Evolutionary conservation across 1,284 basidiomycete genomes (phyloP), one percentile per base, ranked within the genome.

Genomic region (Rhodotorula sp.): DNA sequence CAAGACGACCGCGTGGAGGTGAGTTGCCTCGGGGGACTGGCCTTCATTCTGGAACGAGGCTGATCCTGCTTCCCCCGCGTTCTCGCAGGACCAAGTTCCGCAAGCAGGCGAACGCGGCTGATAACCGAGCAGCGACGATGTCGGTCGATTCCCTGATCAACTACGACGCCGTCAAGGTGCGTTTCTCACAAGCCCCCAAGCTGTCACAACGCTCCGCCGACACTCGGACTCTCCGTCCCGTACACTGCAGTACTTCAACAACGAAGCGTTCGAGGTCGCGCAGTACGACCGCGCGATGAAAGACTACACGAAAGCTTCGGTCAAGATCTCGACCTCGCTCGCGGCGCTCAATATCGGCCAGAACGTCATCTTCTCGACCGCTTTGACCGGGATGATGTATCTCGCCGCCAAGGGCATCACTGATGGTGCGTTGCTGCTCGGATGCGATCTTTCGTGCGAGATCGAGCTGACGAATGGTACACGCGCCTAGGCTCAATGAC

Each of bases 91-190:
- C 94, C 1, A 87, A 88, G 67, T 99, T 98, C 85, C 90, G 97
- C 26, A 89, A 94, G 66, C 88, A 97, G 76, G 96, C 96, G 0
- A 99, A 99, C 82, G 88, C 90, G 62, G 97, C 97, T 0, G 96
- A 99, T 79, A 98, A 99, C 82, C 91, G 91, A 79, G 95, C 93
- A 18, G 97, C 97, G 0, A 93, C 93, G 0, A 88, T 91, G 1
- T 93, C 93, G 2, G 93, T 98, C 16, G 97, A 99, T 80, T 93
- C 93, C 0, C 83, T 99, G 66, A 94, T 99, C 81, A 99, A 99
- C 80, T 99, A 93, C 79, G 96, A 99, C 81, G 96, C 96, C 20
- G 96, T 99, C 78, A 99, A 99, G 87, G 93, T 93, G 69, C 61
- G 81, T 56, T 29, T 51, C 16, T 10, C 5, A 34, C 34, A 34